These are phyloP conservation scores for Darksidea phi DNA, from an alignment of 495 filamentous ascomycete species.

Conservation along the genomic window DNA sequence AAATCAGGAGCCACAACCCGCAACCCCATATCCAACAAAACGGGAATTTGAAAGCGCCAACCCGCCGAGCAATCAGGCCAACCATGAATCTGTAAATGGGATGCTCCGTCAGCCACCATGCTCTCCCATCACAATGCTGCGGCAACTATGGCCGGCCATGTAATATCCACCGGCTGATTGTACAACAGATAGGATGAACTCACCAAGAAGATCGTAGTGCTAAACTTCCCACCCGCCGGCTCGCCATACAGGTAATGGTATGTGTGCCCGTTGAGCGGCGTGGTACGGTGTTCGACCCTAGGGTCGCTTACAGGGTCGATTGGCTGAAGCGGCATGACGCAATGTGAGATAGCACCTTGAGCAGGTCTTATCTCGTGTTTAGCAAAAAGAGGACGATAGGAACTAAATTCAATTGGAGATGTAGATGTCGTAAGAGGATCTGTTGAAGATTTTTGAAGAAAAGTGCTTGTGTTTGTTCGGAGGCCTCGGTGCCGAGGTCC, in stretches of 20 bases:
- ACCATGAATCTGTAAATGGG: slow-evolving; percentile 55
- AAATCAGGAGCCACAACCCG: slow-evolving; percentile 76
- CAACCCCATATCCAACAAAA: slow-evolving; percentile 64
- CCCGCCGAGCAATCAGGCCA: slow-evolving; percentile 68
- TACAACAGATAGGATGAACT: slow-evolving; percentile 14
- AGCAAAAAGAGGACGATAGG: slow-evolving; percentile 31
- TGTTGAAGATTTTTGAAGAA: no score
- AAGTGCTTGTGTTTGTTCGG: no score
- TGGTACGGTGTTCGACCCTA: slow-evolving; percentile 60
- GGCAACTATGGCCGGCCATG: slow-evolving; percentile 4
- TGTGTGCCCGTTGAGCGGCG: slow-evolving; percentile 60
- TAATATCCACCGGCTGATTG: slow-evolving; percentile 23
- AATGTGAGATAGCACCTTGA: slow-evolving; percentile 4
- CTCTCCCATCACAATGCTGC: neutral
- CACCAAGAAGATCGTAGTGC: slow-evolving; percentile 67
- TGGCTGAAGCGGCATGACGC: slow-evolving; percentile 56
- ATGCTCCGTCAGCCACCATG: slow-evolving; percentile 2
- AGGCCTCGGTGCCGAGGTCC: slow-evolving; percentile 2
- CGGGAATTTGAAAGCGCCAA: slow-evolving; percentile 83
- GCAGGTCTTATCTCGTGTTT: slow-evolving; percentile 22
- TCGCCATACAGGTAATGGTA: slow-evolving; percentile 70
- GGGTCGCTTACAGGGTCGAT: slow-evolving; percentile 61
- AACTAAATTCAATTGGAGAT: slow-evolving; percentile 38
- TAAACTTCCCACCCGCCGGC: slow-evolving; percentile 52
- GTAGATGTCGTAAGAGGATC: no score